Evolutionary conservation across 495 filamentous ascomycete genomes (phyloP), one percentile per base, ranked within the genome.

Genomic region (Platismatia glauca): DNA sequence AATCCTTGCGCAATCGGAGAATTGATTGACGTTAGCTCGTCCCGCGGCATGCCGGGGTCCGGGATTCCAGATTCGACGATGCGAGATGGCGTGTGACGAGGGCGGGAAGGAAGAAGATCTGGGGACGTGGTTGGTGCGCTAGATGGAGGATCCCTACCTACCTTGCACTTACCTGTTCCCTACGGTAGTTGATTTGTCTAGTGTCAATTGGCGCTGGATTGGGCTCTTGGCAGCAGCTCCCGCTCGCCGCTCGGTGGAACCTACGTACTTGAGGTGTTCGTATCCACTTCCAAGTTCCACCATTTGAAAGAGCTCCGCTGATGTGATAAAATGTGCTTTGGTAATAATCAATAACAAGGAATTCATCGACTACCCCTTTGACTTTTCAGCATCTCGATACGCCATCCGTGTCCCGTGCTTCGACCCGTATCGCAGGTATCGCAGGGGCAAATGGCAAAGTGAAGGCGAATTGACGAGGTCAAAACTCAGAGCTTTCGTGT

Each of bases 1-100:
- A 56, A 56, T 18, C 60, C 52, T 33, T 39, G 34, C 24, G 7
- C 50, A 53, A 53, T 55, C 50, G 60, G 50, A 56, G 31, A 8
- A 55, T 62, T 56, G 34, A 24, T 43, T 27, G 7, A 39, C 18
- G 8, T 55, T 33, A 55, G n/a, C 46, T 22, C 24, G 29, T 15
- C 24, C 24, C 4, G 20, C 46, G 16, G 24, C 0, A 50, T n/a
- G n/a, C n/a, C n/a, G n/a, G n/a, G n/a, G n/a, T n/a, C n/a, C n/a
- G n/a, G n/a, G n/a, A n/a, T n/a, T 29, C 46, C 46, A 27, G 24
- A 29, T 50, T 9, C 24, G 46, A 27, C 13, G 22, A 8, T 50
- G 46, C 9, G 8, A 27, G 46, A 50, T 50, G 44, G 24, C 46
- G 22, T 50, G 46, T 29, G 22, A 15, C 24, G 13, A 5, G 18